Evolutionary conservation across 2,329 filamentous ascomycete genomes (phyloP).

Genomic region (Teratosphaeria nubilosa): DNA sequence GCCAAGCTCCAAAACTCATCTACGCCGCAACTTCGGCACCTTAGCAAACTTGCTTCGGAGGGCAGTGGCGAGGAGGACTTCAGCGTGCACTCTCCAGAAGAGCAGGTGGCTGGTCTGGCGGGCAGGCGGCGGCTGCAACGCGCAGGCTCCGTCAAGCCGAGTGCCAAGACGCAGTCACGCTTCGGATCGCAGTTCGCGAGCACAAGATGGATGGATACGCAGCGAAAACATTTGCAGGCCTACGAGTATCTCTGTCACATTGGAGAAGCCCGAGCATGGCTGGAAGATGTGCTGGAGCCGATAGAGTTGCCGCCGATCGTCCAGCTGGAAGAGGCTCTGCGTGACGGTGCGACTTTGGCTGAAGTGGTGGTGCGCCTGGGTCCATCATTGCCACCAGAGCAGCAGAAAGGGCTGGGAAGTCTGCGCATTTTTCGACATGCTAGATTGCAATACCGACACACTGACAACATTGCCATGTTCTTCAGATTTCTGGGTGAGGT

Average conservation of each 20-base stretch:
- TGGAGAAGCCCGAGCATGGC: conserved; percentile 98
- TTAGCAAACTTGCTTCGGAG: conserved; percentile 63
- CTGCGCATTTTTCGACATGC: conserved; percentile 72
- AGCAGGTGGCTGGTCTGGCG: conserved; percentile 80
- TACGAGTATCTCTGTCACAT: conserved; percentile 99
- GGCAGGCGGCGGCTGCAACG: conserved; percentile 76
- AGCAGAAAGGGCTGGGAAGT: conserved; percentile 21
- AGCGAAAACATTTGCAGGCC: conserved; percentile 88
- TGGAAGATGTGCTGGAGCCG: conserved; percentile 74
- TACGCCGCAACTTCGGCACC: conserved; percentile 82
- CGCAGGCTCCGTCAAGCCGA: conserved; percentile 40
- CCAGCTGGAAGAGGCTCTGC: conserved; percentile 80
- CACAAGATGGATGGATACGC: conserved; percentile 98
- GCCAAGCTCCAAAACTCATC: conserved; percentile 77
- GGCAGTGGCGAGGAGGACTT: conserved; percentile 70
- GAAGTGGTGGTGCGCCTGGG: conserved; percentile 87
- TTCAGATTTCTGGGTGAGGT: conserved; percentile 89
- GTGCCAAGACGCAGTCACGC: conserved; percentile 36
- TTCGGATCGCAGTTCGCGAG: conserved; percentile 43
- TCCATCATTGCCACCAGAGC: conserved; percentile 53
- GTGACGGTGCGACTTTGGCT: conserved; percentile 87
- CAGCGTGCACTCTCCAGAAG: conserved; percentile 61
- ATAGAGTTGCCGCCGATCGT: conserved; percentile 83
- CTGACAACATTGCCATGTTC: conserved; percentile 95
- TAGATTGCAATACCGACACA: conserved; percentile 86